phyloP scores from a whole-genome alignment of 306 rosid genomes.

The Quercus dentata region DNA sequence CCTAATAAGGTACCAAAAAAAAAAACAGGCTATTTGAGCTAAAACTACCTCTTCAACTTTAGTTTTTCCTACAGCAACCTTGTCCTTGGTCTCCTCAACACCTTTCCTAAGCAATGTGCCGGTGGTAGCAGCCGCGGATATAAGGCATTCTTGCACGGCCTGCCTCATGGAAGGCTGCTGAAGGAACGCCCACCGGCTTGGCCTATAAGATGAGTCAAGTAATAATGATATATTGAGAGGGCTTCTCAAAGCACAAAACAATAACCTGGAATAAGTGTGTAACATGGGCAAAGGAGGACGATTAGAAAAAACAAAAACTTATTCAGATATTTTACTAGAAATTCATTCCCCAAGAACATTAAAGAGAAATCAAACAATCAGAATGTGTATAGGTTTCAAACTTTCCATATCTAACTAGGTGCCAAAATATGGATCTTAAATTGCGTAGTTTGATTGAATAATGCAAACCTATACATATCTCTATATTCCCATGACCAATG shows the following conservation, averaged over 20 bases:
- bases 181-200: slow-evolving; percentile 65
- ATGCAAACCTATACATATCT: no score
- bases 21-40: neutral
- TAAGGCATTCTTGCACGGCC: slow-evolving; percentile 85
- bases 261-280: neutral
- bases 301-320: neutral
- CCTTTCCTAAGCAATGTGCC: slow-evolving; percentile 78
- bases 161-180: slow-evolving; percentile 89
- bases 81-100: slow-evolving; percentile 79
- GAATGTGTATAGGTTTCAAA: neutral
- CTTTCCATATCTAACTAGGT: neutral
- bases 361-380: neutral
- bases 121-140: slow-evolving; percentile 84
- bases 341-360: neutral
- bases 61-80: slow-evolving; percentile 74
- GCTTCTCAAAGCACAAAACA: neutral
- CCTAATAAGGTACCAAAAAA: no score
- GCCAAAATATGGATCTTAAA: no score
- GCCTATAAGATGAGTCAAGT: neutral
- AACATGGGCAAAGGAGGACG: neutral
- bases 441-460: no score
- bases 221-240: neutral
- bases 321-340: neutral
- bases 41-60: slow-evolving; percentile 91
- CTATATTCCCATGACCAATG: neutral